Percentiles rank a stretch among this genome's conserved stretches.
These are phyloP conservation scores for Penicillium lagena DNA, from an alignment of 495 filamentous ascomycete species.

Conservation along the genomic window DNA sequence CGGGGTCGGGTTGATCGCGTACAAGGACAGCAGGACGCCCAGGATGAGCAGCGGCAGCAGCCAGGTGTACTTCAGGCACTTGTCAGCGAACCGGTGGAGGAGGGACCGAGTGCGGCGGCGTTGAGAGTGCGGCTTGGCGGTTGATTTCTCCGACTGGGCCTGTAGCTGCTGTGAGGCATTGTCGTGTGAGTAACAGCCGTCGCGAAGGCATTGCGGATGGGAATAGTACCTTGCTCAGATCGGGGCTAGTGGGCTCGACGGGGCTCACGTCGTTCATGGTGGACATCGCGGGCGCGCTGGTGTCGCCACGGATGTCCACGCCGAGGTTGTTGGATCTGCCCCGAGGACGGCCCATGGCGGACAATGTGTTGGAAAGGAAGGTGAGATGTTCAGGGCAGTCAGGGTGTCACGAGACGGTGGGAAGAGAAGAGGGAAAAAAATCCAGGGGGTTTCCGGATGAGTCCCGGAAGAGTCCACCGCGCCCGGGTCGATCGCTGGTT, in stretches of 20 bases:
- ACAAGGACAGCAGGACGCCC: slow-evolving; percentile 55
- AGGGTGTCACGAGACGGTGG: no score
- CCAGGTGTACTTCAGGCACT: slow-evolving; percentile 70
- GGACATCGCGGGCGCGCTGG: slow-evolving; percentile 45
- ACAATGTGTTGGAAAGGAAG: no score
- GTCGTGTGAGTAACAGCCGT: neutral
- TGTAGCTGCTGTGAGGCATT: no score
- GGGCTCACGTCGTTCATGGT: slow-evolving; percentile 45
- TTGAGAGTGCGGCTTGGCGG: slow-evolving; percentile 36
- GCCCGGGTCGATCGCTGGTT: no score
- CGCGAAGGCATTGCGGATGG: neutral
- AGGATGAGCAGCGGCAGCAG: slow-evolving; percentile 71
- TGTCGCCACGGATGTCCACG: slow-evolving; percentile 47
- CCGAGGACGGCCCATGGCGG: slow-evolving; percentile 36
- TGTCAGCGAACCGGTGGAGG: slow-evolving; percentile 60
- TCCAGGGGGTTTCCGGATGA: no score
- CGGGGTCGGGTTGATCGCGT: slow-evolving; percentile 69
- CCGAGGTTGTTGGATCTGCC: slow-evolving; percentile 44
- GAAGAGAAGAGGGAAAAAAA: no score
- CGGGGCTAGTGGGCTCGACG: slow-evolving; percentile 33
- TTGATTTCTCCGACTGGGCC: slow-evolving; percentile 17
- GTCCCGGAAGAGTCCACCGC: no score
- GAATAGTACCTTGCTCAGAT: slow-evolving; percentile 31
- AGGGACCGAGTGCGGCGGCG: slow-evolving; percentile 50
- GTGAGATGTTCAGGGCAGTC: no score